A percentile compares a stretch with the other conserved stretches of the same genome.
phyloP scores from a whole-genome alignment of 768 basidiomycete species.

The Mrakia hoshinonis region DNA sequence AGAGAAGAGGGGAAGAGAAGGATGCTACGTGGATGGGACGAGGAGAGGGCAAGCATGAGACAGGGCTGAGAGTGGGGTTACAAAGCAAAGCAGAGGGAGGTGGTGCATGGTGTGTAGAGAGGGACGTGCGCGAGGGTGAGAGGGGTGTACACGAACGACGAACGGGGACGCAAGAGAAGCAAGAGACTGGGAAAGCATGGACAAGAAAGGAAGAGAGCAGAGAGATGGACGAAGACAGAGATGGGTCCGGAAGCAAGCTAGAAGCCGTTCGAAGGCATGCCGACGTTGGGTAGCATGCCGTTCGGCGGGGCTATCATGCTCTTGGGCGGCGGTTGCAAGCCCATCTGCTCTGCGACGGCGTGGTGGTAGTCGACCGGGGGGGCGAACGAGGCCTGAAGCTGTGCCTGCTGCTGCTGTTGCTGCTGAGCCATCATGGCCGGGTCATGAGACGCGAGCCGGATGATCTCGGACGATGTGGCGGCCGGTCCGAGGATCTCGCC shows the following conservation, averaged over 20 bases:
- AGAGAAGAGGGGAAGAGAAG: no score
- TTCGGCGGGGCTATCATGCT: neutral
- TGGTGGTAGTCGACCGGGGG: no score
- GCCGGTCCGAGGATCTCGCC: conserved; percentile 16
- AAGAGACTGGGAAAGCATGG: neutral
- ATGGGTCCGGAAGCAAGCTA: neutral
- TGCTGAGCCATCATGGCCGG: neutral
- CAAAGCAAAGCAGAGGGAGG: neutral
- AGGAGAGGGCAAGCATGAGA: no score
- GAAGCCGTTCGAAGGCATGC: neutral
- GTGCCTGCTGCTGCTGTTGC: conserved; percentile 1
- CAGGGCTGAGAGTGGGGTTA: no score
- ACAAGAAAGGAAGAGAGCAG: neutral
- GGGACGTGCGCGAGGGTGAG: neutral
- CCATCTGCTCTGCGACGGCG: neutral
- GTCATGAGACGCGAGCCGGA: conserved; percentile 6
- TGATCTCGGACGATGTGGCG: conserved; percentile 19
- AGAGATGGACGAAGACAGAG: neutral
- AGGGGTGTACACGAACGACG: neutral
- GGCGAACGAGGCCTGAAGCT: neutral
- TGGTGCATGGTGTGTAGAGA: neutral
- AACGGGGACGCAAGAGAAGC: neutral
- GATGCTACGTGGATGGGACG: neutral
- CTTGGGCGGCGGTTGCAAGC: neutral
- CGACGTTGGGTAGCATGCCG: neutral